These are phyloP conservation scores for Achaetomiella virescens DNA, from an alignment of 495 filamentous ascomycete species.

Conservation along the genomic window DNA sequence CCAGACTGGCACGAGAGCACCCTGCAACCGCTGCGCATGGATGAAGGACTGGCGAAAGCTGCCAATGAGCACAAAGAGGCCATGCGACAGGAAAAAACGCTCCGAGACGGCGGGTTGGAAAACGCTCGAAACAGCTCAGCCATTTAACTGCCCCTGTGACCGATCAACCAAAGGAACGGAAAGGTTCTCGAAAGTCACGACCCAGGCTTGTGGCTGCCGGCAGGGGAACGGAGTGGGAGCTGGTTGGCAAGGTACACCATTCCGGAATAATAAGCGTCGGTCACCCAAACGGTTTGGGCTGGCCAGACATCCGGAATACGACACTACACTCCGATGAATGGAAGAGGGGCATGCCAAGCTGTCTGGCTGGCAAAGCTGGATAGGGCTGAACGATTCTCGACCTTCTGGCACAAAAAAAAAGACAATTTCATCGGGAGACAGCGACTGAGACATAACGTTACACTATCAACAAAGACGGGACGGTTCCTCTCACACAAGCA, in stretches of 20 bases:
- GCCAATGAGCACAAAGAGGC: background rate
- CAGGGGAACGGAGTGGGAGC: slow-evolving; percentile 1
- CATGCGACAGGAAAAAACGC: background rate
- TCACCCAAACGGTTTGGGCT: slow-evolving; percentile 5
- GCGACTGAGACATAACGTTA: no score
- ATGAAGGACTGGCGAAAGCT: background rate
- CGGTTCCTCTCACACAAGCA: no score
- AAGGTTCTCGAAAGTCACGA: no score
- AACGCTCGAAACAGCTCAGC: background rate
- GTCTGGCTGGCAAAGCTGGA: background rate
- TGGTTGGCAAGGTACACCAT: background rate
- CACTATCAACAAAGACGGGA: no score
- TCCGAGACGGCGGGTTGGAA: background rate
- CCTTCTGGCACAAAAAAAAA: no score
- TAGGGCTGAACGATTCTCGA: slow-evolving; percentile 1
- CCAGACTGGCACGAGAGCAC: background rate
- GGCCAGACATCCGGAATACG: background rate
- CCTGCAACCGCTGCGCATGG: background rate
- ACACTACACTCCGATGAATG: background rate
- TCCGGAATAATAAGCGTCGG: background rate
- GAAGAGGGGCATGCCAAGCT: background rate
- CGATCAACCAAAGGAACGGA: no score
- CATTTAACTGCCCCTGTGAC: background rate
- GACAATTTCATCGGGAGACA: background rate
- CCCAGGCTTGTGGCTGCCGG: no score